Evolutionary conservation across 345 rosid genomes (phyloP).

Genomic region (Eutrema japonicum): DNA sequence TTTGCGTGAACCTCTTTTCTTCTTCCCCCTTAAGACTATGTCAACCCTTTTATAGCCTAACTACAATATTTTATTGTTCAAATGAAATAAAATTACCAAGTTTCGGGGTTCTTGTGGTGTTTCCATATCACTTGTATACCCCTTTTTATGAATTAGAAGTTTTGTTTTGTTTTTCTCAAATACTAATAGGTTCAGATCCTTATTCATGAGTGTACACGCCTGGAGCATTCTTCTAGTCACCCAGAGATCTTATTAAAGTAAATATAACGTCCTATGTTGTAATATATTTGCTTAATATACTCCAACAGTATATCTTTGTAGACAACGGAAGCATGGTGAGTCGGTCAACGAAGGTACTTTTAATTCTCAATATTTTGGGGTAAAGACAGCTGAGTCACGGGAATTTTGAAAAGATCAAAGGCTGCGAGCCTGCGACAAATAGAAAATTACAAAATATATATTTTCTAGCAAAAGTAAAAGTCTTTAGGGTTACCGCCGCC

Average conservation of each 20-base stretch:
- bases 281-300: background rate
- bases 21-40: conserved; percentile 15
- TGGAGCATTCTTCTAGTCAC: background rate
- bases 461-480: background rate
- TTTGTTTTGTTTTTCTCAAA: too few relatives aligned
- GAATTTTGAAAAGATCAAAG: conserved; percentile 23
- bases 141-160: background rate
- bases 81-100: background rate
- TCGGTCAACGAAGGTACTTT: background rate
- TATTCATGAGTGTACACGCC: background rate
- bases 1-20: conserved; percentile 26
- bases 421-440: conserved; percentile 31
- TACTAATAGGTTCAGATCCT: background rate
- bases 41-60: conserved; percentile 20
- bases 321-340: conserved; percentile 4
- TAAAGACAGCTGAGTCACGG: background rate
- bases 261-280: background rate
- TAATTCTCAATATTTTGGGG: background rate
- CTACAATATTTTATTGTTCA: background rate
- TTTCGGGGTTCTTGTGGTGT: background rate
- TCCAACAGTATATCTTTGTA: background rate
- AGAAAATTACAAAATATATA: conserved; percentile 22
- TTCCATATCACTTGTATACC: background rate
- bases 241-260: background rate
- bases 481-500: conserved; percentile 23